phyloP scores from a whole-genome alignment of 2,329 filamentous ascomycete genomes.

The Aspergillus niger region DNA sequence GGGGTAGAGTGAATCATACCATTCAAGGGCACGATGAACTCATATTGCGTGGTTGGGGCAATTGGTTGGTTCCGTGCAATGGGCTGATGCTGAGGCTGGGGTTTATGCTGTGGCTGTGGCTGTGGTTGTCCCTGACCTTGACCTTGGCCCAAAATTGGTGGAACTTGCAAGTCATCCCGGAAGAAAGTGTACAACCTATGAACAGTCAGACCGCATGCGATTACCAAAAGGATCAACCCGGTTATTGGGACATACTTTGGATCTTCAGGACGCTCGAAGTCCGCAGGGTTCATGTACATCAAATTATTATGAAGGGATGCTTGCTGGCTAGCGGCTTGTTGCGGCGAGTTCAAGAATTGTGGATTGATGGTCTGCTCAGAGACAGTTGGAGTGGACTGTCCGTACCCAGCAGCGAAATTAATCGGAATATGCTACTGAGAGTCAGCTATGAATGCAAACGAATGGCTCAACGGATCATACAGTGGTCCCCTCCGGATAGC shows the following conservation, averaged over 20 bases:
- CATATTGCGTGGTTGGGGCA: slow-evolving; percentile 6
- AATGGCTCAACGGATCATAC: slow-evolving; percentile 17
- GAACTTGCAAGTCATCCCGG: slow-evolving; percentile 31
- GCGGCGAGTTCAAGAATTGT: slow-evolving; percentile 37
- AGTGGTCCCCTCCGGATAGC: slow-evolving; percentile 29
- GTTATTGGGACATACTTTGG: slow-evolving; percentile 28
- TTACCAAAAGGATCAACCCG: not conserved
- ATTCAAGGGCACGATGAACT: slow-evolving; percentile 11
- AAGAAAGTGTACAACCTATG: slow-evolving; percentile 29
- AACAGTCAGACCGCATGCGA: slow-evolving; percentile 4
- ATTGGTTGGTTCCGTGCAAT: not conserved
- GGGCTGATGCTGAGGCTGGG: not conserved
- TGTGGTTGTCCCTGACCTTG: not conserved
- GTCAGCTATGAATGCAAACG: slow-evolving; percentile 15
- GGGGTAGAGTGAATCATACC: slow-evolving; percentile 12
- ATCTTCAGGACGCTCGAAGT: slow-evolving; percentile 30
- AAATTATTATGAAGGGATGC: slow-evolving; percentile 29
- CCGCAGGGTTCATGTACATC: slow-evolving; percentile 30
- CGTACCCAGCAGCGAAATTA: slow-evolving; percentile 35
- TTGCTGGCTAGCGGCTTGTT: slow-evolving; percentile 28
- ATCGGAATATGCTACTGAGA: slow-evolving; percentile 28
- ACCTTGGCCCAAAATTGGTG: slow-evolving; percentile 18
- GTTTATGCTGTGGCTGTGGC: too few relatives aligned
- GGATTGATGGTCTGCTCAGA: slow-evolving; percentile 43
- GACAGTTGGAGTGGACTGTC: slow-evolving; percentile 23